Base-by-base conservation (phyloP, 23 red algal species). In the Rhodosorus marinus region DNA sequence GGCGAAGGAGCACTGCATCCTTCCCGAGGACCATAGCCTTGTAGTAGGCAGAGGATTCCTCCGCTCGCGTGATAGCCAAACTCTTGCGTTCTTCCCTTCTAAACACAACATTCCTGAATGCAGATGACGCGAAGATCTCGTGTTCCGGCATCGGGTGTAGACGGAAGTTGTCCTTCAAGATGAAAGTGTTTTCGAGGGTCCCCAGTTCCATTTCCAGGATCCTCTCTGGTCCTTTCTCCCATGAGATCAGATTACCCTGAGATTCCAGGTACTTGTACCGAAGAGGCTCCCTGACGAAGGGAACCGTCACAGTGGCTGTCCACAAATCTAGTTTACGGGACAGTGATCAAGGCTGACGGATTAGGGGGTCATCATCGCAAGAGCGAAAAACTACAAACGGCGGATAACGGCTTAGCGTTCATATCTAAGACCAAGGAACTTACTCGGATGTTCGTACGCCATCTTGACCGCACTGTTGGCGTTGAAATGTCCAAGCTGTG, bases 31-130 rank as follows among this genome's bases (percentile, higher is more conserved):
- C 55, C 1, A 40, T 8, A 0, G 56, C 71, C 6, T 61, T 40
- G 2, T 52, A 31, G 1, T 64, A 28, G 8, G 62, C 41, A 25
- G 36, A 24, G 29, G 38, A 33, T 22, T 35, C 29, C 19, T 14
- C 27, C 3, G 51, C 42, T 5, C 33, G 49, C 9, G 24, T 1
- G 20, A 60, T 26, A 8, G 20, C 31, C 11, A 5, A 26, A 0
- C 17, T 6, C 24, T 34, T 23, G 1, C 19, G 31, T 9, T 24
- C 8, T 22, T 72, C 26, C 2, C 64, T 50, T 19, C 81, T 59
- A 29, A 90, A 78, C 15, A 90, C 52, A 3, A 90, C 70, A 38
- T 90, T 47, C 31, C 42, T 62, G 65, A 90, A 78, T 1, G 70
- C 81, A 4, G 67, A 29, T 25, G 80, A 75, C 11, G 11, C 5